These are phyloP conservation scores for Daldinia sp. DNA, from an alignment of 2,329 filamentous ascomycete genomes.

Conservation along the genomic window DNA sequence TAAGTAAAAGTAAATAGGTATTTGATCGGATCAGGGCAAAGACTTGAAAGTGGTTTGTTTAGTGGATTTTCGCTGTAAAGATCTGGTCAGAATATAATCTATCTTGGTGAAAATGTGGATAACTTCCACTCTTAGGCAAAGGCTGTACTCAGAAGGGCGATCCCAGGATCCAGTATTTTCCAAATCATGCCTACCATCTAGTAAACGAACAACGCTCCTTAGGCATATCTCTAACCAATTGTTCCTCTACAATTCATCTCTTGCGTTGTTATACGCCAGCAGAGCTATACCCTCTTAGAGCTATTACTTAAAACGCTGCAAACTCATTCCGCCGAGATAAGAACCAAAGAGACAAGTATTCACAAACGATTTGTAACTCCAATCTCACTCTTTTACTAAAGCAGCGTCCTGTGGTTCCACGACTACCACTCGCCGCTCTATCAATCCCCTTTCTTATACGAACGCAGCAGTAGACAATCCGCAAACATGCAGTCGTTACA, in stretches of 20 bases:
- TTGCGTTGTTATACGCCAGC: not conserved
- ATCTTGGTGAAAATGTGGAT: not conserved
- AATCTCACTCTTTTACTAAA: not conserved
- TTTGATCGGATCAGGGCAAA: not conserved
- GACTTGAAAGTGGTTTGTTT: not conserved
- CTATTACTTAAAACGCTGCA: not conserved
- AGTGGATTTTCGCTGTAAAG: not conserved
- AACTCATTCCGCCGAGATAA: not conserved
- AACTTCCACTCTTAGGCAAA: not conserved
- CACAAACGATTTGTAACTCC: not conserved
- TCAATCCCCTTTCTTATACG: not conserved
- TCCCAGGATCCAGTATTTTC: not conserved
- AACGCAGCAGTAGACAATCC: not conserved
- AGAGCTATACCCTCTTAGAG: not conserved
- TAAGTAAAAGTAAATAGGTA: not conserved
- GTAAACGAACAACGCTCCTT: not conserved
- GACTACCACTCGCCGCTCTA: constrained; percentile 11
- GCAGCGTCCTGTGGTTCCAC: constrained; percentile 6
- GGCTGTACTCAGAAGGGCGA: not conserved
- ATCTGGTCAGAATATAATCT: not conserved
- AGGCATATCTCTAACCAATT: not conserved
- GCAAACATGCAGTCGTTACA: constrained; percentile 13
- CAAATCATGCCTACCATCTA: not conserved
- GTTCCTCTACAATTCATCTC: not conserved
- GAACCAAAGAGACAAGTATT: not conserved